Evolutionary conservation across 306 rosid species (phyloP).

Genomic region (Quercus agrifolia): DNA sequence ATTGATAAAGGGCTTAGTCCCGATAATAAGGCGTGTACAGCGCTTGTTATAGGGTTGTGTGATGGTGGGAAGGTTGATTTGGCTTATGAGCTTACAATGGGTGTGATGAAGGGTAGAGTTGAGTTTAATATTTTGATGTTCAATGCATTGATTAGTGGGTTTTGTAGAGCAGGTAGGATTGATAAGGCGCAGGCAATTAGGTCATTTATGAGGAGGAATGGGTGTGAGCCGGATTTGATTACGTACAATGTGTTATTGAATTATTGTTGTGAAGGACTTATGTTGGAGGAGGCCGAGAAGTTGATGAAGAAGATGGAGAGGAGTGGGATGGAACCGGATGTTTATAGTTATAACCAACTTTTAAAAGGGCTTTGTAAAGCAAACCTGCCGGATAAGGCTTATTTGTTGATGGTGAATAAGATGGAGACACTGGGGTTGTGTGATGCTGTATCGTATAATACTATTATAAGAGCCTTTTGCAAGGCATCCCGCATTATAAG

Average conservation of each 20-base stretch:
- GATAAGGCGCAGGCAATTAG: slow-evolving; percentile 70
- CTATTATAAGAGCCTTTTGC: slow-evolving; percentile 63
- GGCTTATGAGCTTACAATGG: slow-evolving; percentile 77
- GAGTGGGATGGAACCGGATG: slow-evolving; percentile 67
- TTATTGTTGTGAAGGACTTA: slow-evolving; percentile 69
- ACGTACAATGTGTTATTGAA: slow-evolving; percentile 80
- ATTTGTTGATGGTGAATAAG: slow-evolving; percentile 48
- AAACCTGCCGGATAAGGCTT: slow-evolving; percentile 60
- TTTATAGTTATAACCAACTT: slow-evolving; percentile 73
- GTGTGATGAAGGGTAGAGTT: slow-evolving; percentile 48
- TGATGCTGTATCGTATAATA: slow-evolving; percentile 81
- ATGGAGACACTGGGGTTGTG: slow-evolving; percentile 67
- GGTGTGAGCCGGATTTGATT: slow-evolving; percentile 75
- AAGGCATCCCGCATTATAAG: slow-evolving; percentile 43
- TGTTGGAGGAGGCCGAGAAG: slow-evolving; percentile 57
- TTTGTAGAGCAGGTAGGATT: slow-evolving; percentile 59
- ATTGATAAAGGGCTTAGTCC: slow-evolving; percentile 51
- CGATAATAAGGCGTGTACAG: slow-evolving; percentile 58
- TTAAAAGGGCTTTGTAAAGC: slow-evolving; percentile 75
- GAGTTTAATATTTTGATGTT: slow-evolving; percentile 53
- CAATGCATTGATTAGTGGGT: slow-evolving; percentile 74
- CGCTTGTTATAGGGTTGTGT: slow-evolving; percentile 78
- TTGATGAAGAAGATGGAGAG: slow-evolving; percentile 69
- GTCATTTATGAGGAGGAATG: slow-evolving; percentile 65
- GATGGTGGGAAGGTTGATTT: slow-evolving; percentile 73